Evolutionary conservation across 768 basidiomycete genomes (phyloP), one percentile per base, ranked within the genome.

Genomic region (Goffeauzyma gilvescens): DNA sequence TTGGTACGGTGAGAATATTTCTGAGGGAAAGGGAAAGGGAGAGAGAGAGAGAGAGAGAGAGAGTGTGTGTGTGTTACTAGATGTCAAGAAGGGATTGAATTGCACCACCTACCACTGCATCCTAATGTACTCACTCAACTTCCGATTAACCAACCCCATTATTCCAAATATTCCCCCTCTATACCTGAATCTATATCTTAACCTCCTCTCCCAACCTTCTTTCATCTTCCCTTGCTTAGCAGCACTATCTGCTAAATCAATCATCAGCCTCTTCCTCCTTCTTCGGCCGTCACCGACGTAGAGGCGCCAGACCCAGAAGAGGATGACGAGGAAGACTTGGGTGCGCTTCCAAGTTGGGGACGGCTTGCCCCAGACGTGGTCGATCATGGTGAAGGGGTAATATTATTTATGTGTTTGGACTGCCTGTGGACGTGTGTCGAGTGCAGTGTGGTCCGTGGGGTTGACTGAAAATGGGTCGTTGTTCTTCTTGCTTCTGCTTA

Each of bases 1-100:
- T 58, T 98, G 89, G 79, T 86, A 98, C n/a, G 93, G 93, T 0
- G 87, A 80, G 67, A 85, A 90, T 17, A 75, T 75, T 57, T 71
- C 78, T 85, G 41, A 17, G 2, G 14, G 13, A 13, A 15, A 27
- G 12, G 15, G 33, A 36, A 30, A 3, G 58, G 43, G 17, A 41
- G 37, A 21, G 26, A 5, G 21, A 18, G 14, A 25, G 35, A 22
- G 23, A 22, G 23, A 12, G 6, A 6, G 3, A n/a, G 27, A 17
- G 15, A 6, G 13, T 33, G 12, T 22, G 31, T 4, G n/a, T n/a
- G n/a, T n/a, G n/a, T n/a, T n/a, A n/a, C n/a, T n/a, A n/a, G n/a
- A n/a, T n/a, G n/a, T n/a, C n/a, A n/a, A n/a, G n/a, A n/a, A n/a
- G n/a, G n/a, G n/a, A n/a, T n/a, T n/a, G n/a, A n/a, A n/a, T n/a